Evolutionary conservation across 2,329 filamentous ascomycete species (phyloP), one percentile per base, ranked within the genome.

Genomic region (Sporothrix variecibatus): DNA sequence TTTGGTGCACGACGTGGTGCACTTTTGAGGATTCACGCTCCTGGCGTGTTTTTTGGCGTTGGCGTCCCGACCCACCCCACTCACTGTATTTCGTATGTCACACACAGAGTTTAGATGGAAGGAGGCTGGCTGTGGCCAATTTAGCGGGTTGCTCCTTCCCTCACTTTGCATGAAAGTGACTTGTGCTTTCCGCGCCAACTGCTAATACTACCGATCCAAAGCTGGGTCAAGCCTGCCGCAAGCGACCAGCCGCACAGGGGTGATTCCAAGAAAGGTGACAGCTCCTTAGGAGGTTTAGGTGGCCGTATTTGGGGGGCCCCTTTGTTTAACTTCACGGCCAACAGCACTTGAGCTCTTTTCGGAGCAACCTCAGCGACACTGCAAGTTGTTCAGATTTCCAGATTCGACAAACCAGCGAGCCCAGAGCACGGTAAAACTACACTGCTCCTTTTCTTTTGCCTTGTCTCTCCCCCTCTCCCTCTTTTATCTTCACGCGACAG

Each of bases 11-110:
- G 40, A 11, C 43, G 23, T 51, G 43, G 40, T 51, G 65, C 46
- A 51, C 67, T 53, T 38, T 53, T 38, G 28, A 46, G 6, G 46
- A 51, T 69, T 69, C 46, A 69, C 67, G 67, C 46, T 53, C 26
- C 38, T 51, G 64, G 28, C 67, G 67, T 69, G 67, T 69, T 40
- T 56, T 69, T 69, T 53, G 67, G 67, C 67, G 67, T 69, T 56
- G 4, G 43, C n/a, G 17, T 38, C 23, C 38, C 23, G 62, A 43
- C 43, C 46, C 40, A 51, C 65, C 46, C 38, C 23, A 23, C 17
- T 11, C 23, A 23, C 7, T 23, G 12, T 49, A 28, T 28, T 8
- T 26, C 31, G 15, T 12, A 28, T 8, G 23, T n/a, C n/a, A n/a
- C n/a, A n/a, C n/a, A n/a, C n/a, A n/a, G n/a, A n/a, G 9, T 23